Evolutionary conservation across 2,329 filamentous ascomycete species (phyloP).

Genomic region (Colletotrichum shisoi): DNA sequence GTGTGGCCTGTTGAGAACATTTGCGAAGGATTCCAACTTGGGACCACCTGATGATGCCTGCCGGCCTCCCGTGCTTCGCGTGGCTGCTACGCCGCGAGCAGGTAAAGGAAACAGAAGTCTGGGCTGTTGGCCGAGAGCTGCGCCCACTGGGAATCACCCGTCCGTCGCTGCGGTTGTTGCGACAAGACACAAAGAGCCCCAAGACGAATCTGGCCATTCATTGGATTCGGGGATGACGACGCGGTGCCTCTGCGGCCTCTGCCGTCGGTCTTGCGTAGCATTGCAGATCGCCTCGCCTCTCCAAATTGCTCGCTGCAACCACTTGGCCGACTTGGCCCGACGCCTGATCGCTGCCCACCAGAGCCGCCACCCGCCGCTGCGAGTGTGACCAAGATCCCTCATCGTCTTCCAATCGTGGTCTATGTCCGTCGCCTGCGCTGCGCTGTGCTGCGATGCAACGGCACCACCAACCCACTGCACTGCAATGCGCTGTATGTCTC

Average conservation of each 20-base stretch:
- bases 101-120: neutral
- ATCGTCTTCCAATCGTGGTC: conserved; percentile 20
- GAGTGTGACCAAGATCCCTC: neutral
- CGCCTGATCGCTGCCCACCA: conserved; percentile 18
- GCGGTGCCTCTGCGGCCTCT: conserved; percentile 8
- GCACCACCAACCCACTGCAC: neutral
- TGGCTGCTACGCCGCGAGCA: too few relatives aligned
- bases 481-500: conserved; percentile 9
- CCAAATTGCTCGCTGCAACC: conserved; percentile 6
- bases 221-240: conserved; percentile 24
- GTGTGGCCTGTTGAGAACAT: conserved; percentile 24
- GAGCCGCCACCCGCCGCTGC: neutral
- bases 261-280: conserved; percentile 25
- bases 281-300: conserved; percentile 33
- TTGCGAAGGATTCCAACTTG: conserved; percentile 28
- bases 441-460: neutral
- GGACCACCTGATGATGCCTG: neutral
- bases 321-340: neutral
- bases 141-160: neutral
- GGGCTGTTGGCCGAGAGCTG: neutral
- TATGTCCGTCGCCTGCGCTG: neutral
- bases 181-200: conserved; percentile 23
- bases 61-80: neutral
- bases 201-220: conserved; percentile 5
- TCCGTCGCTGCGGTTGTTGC: conserved; percentile 6